phyloP scores from a whole-genome alignment of 2,329 filamentous ascomycete species.

The Blumeria hordei region DNA sequence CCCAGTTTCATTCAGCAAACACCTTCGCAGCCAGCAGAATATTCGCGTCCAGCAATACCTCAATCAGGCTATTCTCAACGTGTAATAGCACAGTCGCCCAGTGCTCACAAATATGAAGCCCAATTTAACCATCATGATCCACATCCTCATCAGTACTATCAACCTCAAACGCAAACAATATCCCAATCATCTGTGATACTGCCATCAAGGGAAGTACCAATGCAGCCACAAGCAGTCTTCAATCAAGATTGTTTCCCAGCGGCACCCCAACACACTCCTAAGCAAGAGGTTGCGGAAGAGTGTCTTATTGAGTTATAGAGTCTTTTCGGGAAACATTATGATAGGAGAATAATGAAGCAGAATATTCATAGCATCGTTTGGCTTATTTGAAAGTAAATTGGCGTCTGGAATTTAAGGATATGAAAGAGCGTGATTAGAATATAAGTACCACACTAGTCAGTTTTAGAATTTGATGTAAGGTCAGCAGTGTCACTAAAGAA shows the following conservation, averaged over 20 bases:
- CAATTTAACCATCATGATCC: constrained; percentile 5
- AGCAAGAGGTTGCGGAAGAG: constrained; percentile 39
- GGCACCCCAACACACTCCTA: constrained; percentile 32
- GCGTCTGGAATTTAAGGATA: too few relatives aligned
- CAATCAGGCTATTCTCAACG: too few relatives aligned
- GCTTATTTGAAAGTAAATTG: too few relatives aligned
- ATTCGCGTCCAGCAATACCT: too few relatives aligned
- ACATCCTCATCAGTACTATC: constrained; percentile 10
- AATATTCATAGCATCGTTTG: too few relatives aligned
- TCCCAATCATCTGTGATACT: neutral
- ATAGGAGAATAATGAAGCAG: too few relatives aligned
- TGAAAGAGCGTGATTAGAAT: too few relatives aligned
- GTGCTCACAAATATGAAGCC: constrained; percentile 5
- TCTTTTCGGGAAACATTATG: neutral
- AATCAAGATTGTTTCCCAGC: constrained; percentile 39
- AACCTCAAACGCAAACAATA: constrained; percentile 5
- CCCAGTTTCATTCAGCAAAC: constrained; percentile 9
- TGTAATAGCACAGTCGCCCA: constrained; percentile 6
- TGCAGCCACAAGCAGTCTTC: constrained; percentile 18
- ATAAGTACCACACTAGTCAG: too few relatives aligned
- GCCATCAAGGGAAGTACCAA: constrained; percentile 9
- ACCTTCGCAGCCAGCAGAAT: constrained; percentile 6
- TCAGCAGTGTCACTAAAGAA: too few relatives aligned
- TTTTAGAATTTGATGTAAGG: too few relatives aligned
- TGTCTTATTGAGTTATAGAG: constrained; percentile 52